Conservation (phyloP, 1,284 basidiomycete species). For the Leccinum fuscescens region DNA sequence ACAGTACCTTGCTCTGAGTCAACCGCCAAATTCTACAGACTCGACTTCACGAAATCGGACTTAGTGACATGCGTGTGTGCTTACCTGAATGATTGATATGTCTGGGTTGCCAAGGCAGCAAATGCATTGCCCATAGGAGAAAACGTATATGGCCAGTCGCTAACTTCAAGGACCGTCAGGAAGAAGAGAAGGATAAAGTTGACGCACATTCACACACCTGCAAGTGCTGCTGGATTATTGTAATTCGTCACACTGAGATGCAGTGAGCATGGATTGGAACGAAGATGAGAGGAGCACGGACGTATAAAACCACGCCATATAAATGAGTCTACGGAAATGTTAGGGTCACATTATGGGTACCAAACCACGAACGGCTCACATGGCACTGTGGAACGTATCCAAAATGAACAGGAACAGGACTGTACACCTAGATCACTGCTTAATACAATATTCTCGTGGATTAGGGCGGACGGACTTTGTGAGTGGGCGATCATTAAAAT, state of each 20-base stretch:
- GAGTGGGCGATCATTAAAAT: slow-evolving; percentile 42
- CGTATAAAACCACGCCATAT: slow-evolving; percentile 20
- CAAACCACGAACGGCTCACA: slow-evolving; percentile 16
- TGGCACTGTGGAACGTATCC: slow-evolving; percentile 45
- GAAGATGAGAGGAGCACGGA: neutral
- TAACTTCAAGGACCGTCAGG: slow-evolving; percentile 5
- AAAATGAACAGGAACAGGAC: slow-evolving; percentile 42
- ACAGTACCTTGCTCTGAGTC: slow-evolving; percentile 36
- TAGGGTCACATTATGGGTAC: neutral
- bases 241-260: slow-evolving; percentile 15
- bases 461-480: slow-evolving; percentile 6
- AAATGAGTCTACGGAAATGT: slow-evolving; percentile 12
- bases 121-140: slow-evolving; percentile 44
- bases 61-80: neutral
- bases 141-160: slow-evolving; percentile 41
- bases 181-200: neutral
- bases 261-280: neutral
- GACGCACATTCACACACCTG: slow-evolving; percentile 7
- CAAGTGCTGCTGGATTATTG: slow-evolving; percentile 13
- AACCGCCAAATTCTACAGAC: slow-evolving; percentile 29
- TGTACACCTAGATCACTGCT: slow-evolving; percentile 31
- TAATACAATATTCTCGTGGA: neutral
- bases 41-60: neutral
- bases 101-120: slow-evolving; percentile 43
- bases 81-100: slow-evolving; percentile 13